These are phyloP conservation scores for Plasmodium reichenowi DNA, from an alignment of 169 alveolate genomes.

Conservation along the genomic window DNA sequence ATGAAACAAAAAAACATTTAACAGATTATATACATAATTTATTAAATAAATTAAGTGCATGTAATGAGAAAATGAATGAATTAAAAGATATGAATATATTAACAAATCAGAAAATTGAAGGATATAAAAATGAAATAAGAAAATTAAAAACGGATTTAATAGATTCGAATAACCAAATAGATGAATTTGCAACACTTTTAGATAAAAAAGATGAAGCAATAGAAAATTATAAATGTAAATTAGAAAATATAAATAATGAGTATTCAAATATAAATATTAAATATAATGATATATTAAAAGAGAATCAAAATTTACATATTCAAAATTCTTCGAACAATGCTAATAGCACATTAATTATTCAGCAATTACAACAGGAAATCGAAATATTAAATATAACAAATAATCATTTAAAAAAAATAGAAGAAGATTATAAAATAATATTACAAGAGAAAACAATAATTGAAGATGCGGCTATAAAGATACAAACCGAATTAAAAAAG, in stretches of 20 bases:
- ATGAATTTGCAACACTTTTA: slow-evolving; percentile 63
- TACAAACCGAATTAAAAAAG: slow-evolving; percentile 73
- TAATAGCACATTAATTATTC: slow-evolving; percentile 50
- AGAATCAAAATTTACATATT: slow-evolving; percentile 57
- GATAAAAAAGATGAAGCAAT: slow-evolving; percentile 67
- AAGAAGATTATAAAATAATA: slow-evolving; percentile 64
- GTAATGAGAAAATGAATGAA: slow-evolving; percentile 68
- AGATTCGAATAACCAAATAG: slow-evolving; percentile 70
- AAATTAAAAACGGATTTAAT: slow-evolving; percentile 57
- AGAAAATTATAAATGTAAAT: slow-evolving; percentile 44
- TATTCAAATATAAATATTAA: slow-evolving; percentile 29
- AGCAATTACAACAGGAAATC: slow-evolving; percentile 73
- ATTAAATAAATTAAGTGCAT: slow-evolving; percentile 54
- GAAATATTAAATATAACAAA: slow-evolving; percentile 43
- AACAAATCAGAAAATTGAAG: slow-evolving; percentile 40
- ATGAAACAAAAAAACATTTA: slow-evolving; percentile 66
- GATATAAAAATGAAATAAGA: slow-evolving; percentile 58
- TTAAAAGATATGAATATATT: slow-evolving; percentile 46
- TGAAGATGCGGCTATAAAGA: slow-evolving; percentile 76
- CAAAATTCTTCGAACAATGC: slow-evolving; percentile 56
- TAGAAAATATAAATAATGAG: slow-evolving; percentile 42
- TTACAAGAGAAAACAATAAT: slow-evolving; percentile 69
- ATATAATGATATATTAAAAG: slow-evolving; percentile 61
- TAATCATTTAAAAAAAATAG: slow-evolving; percentile 60
- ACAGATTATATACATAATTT: slow-evolving; percentile 73